Evolutionary conservation across 73 alveolate species (phyloP).

Genomic region (Paramecium biaurelia): DNA sequence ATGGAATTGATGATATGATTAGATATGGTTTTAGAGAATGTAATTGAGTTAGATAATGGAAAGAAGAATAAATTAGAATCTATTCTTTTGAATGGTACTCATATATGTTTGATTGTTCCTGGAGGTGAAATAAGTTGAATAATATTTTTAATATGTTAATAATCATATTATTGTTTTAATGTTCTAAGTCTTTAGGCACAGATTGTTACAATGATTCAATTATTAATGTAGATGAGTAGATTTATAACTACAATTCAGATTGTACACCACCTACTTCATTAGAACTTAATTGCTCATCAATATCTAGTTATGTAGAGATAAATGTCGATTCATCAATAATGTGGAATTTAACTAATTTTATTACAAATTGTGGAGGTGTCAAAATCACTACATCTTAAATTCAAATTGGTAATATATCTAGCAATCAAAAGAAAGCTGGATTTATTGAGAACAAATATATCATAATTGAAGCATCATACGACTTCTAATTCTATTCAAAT

Average conservation of each 20-base stretch:
- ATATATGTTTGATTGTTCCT: conserved; percentile 48
- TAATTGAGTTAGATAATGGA: conserved; percentile 62
- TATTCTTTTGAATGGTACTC: conserved; percentile 42
- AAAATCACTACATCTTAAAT: background rate
- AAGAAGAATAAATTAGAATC: conserved; percentile 47
- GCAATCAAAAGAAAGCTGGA: background rate
- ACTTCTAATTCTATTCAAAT: background rate
- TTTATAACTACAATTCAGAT: background rate
- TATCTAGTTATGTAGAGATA: background rate
- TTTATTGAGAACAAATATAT: background rate
- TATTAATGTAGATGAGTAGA: background rate
- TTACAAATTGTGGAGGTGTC: background rate
- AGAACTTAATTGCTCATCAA: background rate
- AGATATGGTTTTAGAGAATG: conserved; percentile 76
- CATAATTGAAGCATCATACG: background rate
- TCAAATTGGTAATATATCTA: background rate
- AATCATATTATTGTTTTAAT: background rate
- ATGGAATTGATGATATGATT: background rate
- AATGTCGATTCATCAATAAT: background rate
- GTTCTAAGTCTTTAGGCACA: background rate
- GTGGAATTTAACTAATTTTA: background rate
- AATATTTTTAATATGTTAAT: background rate
- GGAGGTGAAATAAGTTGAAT: conserved; percentile 26
- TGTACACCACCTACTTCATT: background rate
- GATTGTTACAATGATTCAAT: background rate